A percentile compares a stretch with the other conserved stretches of the same genome.
Evolutionary conservation across 73 alveolate genomes (phyloP).

Genomic region (Blepharisma stoltei): DNA sequence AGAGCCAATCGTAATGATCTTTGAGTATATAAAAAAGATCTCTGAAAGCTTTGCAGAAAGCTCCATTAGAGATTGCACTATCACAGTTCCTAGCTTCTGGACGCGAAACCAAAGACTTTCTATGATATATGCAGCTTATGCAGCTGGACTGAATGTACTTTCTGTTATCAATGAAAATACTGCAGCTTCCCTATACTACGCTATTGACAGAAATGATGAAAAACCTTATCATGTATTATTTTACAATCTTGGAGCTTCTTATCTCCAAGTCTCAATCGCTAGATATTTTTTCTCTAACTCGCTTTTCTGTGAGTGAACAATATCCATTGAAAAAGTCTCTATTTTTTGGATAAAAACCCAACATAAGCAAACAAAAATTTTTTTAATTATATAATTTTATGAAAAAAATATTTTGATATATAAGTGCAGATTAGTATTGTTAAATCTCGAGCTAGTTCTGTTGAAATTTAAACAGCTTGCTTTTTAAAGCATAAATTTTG

Average conservation of each 20-base stretch:
- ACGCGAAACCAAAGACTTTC: conserved; percentile 91
- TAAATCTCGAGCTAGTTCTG: no score
- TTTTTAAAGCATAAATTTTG: no score
- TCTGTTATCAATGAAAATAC: conserved; percentile 94
- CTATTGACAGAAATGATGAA: conserved; percentile 91
- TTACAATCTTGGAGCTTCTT: conserved; percentile 93
- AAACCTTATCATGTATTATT: conserved; percentile 86
- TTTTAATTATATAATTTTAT: no score
- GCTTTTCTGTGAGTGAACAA: no score
- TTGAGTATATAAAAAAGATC: conserved; percentile 56
- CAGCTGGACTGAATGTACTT: conserved; percentile 81
- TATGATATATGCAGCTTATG: conserved; percentile 80
- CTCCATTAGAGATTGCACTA: conserved; percentile 58
- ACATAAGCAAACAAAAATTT: no score
- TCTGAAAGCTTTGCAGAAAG: conserved; percentile 53
- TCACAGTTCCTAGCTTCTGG: conserved; percentile 85
- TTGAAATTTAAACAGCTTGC: no score
- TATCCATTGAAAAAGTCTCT: no score
- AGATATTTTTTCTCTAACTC: conserved; percentile 45
- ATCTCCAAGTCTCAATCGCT: conserved; percentile 81
- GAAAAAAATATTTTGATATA: no score
- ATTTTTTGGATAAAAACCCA: no score
- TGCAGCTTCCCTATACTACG: conserved; percentile 96
- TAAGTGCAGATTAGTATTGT: no score
- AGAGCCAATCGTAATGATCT: conserved; percentile 66